Evolutionary conservation across 768 basidiomycete species (phyloP).

Genomic region (Termitomyces sp.): DNA sequence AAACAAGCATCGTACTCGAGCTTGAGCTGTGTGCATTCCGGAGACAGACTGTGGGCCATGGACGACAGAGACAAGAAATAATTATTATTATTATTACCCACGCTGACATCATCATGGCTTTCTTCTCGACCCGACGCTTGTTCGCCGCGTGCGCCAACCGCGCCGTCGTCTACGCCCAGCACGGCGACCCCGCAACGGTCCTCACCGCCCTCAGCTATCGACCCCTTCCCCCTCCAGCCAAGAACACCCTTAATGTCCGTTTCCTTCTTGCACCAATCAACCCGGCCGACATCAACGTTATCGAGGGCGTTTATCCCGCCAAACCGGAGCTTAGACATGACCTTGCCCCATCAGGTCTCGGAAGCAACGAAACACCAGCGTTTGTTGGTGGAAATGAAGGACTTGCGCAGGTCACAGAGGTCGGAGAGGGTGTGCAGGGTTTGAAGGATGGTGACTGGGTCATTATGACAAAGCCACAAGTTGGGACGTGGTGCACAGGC

Average conservation of each 20-base stretch:
- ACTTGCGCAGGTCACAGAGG: conserved; percentile 57
- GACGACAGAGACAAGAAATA: background rate
- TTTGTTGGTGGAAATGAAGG: conserved; percentile 79
- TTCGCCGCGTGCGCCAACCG: conserved; percentile 35
- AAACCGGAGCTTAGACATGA: conserved; percentile 43
- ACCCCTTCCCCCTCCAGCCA: conserved; percentile 45
- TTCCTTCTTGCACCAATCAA: conserved; percentile 75
- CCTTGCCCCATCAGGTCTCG: conserved; percentile 28
- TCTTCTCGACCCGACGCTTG: conserved; percentile 12
- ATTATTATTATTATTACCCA: background rate
- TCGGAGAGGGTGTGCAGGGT: conserved; percentile 14
- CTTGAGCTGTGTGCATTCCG: conserved; percentile 88
- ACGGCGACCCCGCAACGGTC: conserved; percentile 62
- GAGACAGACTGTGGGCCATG: conserved; percentile 80
- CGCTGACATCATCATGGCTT: conserved; percentile 14
- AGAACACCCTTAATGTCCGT: conserved; percentile 59
- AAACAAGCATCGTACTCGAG: conserved; percentile 91
- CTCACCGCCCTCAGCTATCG: conserved; percentile 51
- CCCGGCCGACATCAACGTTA: conserved; percentile 77
- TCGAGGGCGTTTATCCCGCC: conserved; percentile 79
- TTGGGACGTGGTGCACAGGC: conserved; percentile 67
- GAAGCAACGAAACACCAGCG: conserved; percentile 31
- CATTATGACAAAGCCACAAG: conserved; percentile 63
- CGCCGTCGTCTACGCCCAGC: conserved; percentile 59
- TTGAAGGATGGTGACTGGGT: conserved; percentile 69